A percentile compares a stretch with the other conserved stretches of the same genome.
These are phyloP conservation scores for Pseudonitzschia delicatissima DNA, from an alignment of 108 stramenopile genomes.

Conservation along the genomic window DNA sequence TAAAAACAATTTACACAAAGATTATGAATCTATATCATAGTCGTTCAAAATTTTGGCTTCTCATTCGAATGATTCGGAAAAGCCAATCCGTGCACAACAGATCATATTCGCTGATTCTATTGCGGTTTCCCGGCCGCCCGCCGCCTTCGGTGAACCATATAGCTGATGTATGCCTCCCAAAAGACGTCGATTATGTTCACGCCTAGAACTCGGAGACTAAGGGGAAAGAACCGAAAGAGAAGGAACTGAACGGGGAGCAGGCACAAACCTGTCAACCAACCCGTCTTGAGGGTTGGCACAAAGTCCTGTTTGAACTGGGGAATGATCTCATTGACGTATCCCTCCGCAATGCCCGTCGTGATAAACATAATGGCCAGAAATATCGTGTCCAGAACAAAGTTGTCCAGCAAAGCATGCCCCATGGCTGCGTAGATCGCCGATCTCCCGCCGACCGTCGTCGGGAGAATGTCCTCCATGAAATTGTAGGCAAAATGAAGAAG, in stretches of 20 bases:
- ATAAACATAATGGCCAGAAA: constrained; percentile 66
- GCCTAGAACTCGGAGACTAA: constrained; percentile 65
- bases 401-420: constrained; percentile 58
- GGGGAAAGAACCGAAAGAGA: constrained; percentile 69
- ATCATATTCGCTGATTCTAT: no score
- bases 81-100: no score
- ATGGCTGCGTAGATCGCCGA: constrained; percentile 44
- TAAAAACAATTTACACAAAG: no score
- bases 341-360: constrained; percentile 59
- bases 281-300: constrained; percentile 51
- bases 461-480: constrained; percentile 59
- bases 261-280: constrained; percentile 50
- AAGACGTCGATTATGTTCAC: constrained; percentile 72
- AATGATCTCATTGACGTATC: constrained; percentile 34
- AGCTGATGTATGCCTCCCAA: constrained; percentile 75
- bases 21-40: no score
- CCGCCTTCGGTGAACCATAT: constrained; percentile 49
- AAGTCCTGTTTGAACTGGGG: constrained; percentile 51
- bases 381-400: constrained; percentile 57
- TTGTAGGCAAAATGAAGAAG: constrained; percentile 70
- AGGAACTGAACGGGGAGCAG: constrained; percentile 68
- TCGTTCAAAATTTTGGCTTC: no score
- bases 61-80: no score
- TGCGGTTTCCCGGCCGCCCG: background rate
- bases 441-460: constrained; percentile 30